Evolutionary conservation across 768 basidiomycete genomes (phyloP).

Genomic region (Boletellus sp.): DNA sequence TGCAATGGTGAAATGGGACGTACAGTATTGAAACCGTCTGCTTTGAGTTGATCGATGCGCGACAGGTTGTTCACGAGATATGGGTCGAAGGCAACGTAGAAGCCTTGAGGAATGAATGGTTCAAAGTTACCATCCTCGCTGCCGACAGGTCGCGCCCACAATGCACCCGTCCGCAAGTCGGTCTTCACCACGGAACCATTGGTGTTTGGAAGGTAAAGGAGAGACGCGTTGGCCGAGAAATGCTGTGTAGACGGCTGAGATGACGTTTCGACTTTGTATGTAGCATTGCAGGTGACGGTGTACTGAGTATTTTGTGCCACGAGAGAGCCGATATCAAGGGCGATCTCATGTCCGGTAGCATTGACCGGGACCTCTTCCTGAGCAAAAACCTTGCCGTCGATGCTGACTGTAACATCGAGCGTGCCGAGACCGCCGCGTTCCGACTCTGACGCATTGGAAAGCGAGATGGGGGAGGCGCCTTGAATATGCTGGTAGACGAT

Average conservation of each 20-base stretch:
- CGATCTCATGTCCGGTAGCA: slow-evolving; percentile 32
- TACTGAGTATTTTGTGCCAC: slow-evolving; percentile 29
- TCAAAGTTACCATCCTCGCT: slow-evolving; percentile 24
- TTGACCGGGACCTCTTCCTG: slow-evolving; percentile 36
- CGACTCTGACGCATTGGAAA: slow-evolving; percentile 1
- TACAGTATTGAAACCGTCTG: slow-evolving; percentile 43
- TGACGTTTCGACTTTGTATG: slow-evolving; percentile 14
- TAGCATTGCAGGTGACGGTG: slow-evolving; percentile 35
- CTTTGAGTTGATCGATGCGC: slow-evolving; percentile 51
- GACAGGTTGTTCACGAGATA: slow-evolving; percentile 53
- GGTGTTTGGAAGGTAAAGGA: slow-evolving; percentile 42
- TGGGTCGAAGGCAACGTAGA: slow-evolving; percentile 59
- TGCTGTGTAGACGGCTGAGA: slow-evolving; percentile 15
- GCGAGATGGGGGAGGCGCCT: slow-evolving; percentile 32
- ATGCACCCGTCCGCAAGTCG: slow-evolving; percentile 43
- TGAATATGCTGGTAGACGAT: slow-evolving; percentile 35
- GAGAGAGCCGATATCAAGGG: slow-evolving; percentile 31
- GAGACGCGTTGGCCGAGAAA: slow-evolving; percentile 30
- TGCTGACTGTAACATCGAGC: slow-evolving; percentile 30
- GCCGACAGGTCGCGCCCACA: slow-evolving; percentile 37
- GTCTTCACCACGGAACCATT: slow-evolving; percentile 43
- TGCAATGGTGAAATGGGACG: not conserved
- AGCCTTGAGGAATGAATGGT: slow-evolving; percentile 65
- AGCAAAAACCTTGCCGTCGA: slow-evolving; percentile 22
- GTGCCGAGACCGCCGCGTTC: slow-evolving; percentile 5